phyloP scores from a whole-genome alignment of 1,284 basidiomycete genomes.

The Tremellales sp. region DNA sequence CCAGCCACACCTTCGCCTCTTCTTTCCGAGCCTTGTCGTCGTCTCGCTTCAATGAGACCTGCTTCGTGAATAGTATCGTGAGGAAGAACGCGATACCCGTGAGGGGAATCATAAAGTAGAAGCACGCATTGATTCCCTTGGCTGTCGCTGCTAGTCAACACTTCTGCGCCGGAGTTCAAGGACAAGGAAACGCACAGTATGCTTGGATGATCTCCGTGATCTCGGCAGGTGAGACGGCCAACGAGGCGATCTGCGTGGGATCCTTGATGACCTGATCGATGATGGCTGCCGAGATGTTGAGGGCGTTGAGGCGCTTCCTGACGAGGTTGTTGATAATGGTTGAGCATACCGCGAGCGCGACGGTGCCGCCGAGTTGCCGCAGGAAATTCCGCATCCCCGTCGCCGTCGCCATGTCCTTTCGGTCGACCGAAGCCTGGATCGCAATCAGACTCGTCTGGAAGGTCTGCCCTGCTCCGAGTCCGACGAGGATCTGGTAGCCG shows the following conservation, averaged over 20 bases:
- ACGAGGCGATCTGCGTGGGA: conserved; percentile 24
- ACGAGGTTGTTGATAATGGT: conserved; percentile 39
- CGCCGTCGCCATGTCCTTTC: conserved; percentile 45
- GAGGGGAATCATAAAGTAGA: conserved; percentile 38
- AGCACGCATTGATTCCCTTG: conserved; percentile 37
- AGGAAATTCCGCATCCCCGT: conserved; percentile 41
- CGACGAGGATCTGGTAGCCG: conserved; percentile 64
- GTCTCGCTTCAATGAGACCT: conserved; percentile 31
- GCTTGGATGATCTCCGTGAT: conserved; percentile 23
- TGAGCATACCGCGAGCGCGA: conserved; percentile 29
- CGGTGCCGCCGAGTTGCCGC: conserved; percentile 40
- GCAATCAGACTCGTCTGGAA: conserved; percentile 45
- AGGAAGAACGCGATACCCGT: conserved; percentile 35
- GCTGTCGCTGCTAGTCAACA: conserved; percentile 16
- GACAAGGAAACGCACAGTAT: conserved; percentile 30
- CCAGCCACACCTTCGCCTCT: conserved; percentile 42
- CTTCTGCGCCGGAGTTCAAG: not conserved
- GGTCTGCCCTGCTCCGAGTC: conserved; percentile 55
- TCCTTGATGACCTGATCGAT: conserved; percentile 25
- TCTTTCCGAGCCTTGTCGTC: conserved; percentile 42
- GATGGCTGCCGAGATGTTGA: conserved; percentile 1
- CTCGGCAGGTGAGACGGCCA: conserved; percentile 22
- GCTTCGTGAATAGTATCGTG: conserved; percentile 39
- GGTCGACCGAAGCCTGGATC: conserved; percentile 54
- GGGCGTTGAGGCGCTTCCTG: conserved; percentile 11